Base-by-base conservation (phyloP, 2,329 filamentous ascomycete genomes). In the Sphaerulina populicola region DNA sequence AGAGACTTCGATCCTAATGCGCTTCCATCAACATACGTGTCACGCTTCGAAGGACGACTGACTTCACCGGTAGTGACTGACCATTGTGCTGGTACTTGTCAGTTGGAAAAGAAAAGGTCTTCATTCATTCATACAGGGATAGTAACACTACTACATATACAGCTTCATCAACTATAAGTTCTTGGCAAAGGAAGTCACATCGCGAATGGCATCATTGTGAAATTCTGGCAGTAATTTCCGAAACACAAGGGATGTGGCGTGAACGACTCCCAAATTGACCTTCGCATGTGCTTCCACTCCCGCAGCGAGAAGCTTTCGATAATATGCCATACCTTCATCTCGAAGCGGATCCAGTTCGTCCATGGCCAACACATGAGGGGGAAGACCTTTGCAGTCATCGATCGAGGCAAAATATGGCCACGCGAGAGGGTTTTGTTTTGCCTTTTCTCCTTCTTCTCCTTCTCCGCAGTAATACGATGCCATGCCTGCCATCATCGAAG, bases 311-410 rank as follows among this genome's bases (percentile, higher is more conserved):
- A 66, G 47, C 47, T 62, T 65, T 18, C 61, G 50, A 44, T 55
- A 59, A 35, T 60, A 66, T 6, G 55, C 57, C 53, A 62, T 57
- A 3, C 64, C 64, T 47, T 67, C 64, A 36, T 66, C 63, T 38
- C 61, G 48, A 43, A 66, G 33, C 5, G 63, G 62, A 49, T 66
- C 63, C 4, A 67, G 52, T 54, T 67, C 63, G 35, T 64, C 61
- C 57, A 65, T 61, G 3, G 55, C 52, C 31, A 67, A 30, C 5
- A 60, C 49, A 38, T 59, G 56, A 2, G 63, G 63, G 27, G 64
- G 64, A 7, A 65, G 43, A n/a, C 63, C 64, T 33, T 55, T 55
- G 38, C 64, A 53, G 21, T 64, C 59, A 6, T 65, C 62, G 7
- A 56, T 53, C 2, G 54, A 58, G 1, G 64, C 62, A 40, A 59